Conservation (phyloP, 306 rosid species). For the Dryas drummondii region DNA sequence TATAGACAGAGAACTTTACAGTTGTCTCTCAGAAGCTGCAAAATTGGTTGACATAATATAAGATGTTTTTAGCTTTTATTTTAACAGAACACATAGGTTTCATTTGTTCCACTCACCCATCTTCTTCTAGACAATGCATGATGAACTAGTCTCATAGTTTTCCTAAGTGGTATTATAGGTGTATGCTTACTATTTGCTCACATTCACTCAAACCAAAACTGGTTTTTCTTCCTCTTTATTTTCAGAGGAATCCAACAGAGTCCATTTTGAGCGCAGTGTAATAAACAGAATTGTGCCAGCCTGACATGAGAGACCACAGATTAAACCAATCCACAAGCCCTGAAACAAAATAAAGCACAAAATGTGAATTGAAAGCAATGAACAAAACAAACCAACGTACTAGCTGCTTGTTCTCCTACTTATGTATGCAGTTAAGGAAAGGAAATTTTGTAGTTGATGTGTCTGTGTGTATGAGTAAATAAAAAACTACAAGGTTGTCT, state of each 20-base stretch:
- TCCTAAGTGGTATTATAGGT: not conserved
- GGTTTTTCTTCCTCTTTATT: not conserved
- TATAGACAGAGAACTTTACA: too few relatives aligned
- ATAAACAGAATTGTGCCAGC: conserved; percentile 41
- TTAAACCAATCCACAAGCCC: conserved; percentile 88
- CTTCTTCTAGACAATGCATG: not conserved
- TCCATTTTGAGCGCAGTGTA: conserved; percentile 45
- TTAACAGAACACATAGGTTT: not conserved
- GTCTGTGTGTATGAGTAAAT: too few relatives aligned
- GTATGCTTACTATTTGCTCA: not conserved
- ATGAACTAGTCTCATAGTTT: not conserved
- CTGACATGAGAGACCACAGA: conserved; percentile 62
- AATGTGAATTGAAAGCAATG: not conserved
- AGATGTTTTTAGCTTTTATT: not conserved
- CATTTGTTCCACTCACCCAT: not conserved
- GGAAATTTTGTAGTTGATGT: not conserved
- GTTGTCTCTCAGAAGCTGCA: not conserved
- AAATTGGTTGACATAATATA: not conserved
- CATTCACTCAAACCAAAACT: conserved; percentile 13
- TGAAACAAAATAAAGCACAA: conserved; percentile 14
- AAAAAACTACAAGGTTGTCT: not conserved
- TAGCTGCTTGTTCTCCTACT: not conserved
- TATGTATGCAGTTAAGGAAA: not conserved
- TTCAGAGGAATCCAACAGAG: conserved; percentile 27
- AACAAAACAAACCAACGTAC: not conserved